Evolutionary conservation across 495 filamentous ascomycete species (phyloP).

Genomic region (Oidiodendron maius): DNA sequence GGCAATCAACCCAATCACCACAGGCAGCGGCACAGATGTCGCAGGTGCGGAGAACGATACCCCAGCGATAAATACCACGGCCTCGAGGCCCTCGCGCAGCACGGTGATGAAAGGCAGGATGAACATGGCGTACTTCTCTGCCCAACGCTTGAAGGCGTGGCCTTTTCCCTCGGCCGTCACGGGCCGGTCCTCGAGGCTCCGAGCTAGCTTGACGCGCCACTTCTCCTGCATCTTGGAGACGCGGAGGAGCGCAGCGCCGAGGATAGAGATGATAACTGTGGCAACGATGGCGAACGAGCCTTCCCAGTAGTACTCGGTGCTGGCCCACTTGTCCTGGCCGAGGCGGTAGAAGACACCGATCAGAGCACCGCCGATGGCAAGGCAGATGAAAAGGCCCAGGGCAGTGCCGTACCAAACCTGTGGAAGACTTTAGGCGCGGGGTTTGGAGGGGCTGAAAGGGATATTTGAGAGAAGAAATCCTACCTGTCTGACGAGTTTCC

Average conservation of each 20-base stretch:
- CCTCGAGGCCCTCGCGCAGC: conserved; percentile 78
- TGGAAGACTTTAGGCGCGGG: neutral
- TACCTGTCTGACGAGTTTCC: conserved; percentile 67
- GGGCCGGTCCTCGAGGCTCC: conserved; percentile 47
- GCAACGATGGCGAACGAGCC: conserved; percentile 68
- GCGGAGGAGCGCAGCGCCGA: conserved; percentile 74
- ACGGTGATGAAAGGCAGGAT: conserved; percentile 76
- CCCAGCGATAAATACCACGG: conserved; percentile 75
- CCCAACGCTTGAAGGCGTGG: conserved; percentile 52
- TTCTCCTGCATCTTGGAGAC: conserved; percentile 81
- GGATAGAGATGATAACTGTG: conserved; percentile 68
- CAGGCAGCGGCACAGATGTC: conserved; percentile 65
- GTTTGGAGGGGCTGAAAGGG: neutral
- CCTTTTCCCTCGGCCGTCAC: conserved; percentile 23
- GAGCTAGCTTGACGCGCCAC: conserved; percentile 74
- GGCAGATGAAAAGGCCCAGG: conserved; percentile 58
- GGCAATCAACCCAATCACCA: conserved; percentile 59
- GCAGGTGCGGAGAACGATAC: conserved; percentile 72
- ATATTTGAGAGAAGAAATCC: neutral
- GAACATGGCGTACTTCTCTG: conserved; percentile 79
- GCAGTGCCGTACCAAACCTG: conserved; percentile 68
- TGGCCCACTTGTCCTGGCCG: conserved; percentile 57
- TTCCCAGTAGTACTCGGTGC: conserved; percentile 71
- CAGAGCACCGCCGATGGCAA: conserved; percentile 63
- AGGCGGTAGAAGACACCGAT: conserved; percentile 77